These are phyloP conservation scores for Geotrichum carabidarum DNA, from an alignment of 1,139 yeast species.

Conservation along the genomic window DNA sequence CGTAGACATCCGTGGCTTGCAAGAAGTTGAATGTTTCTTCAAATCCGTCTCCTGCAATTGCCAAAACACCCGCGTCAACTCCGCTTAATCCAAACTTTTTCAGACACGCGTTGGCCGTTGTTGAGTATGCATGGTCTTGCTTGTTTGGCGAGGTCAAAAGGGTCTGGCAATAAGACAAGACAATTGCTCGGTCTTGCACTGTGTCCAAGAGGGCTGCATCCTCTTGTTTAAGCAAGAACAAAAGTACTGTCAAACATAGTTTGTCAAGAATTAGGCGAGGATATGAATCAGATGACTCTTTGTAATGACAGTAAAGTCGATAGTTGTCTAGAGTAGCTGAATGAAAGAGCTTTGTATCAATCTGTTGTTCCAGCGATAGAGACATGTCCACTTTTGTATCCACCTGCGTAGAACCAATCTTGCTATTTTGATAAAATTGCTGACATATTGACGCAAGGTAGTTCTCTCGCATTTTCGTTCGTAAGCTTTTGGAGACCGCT, in stretches of 20 bases:
- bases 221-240: neutral
- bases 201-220: neutral
- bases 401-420: neutral
- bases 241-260: conserved; percentile 9
- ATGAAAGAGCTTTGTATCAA: neutral
- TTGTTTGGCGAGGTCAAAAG: conserved; percentile 8
- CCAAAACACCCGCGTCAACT: neutral
- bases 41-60: conserved; percentile 15
- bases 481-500: conserved; percentile 5
- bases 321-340: conserved; percentile 5
- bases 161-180: conserved; percentile 12
- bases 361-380: neutral
- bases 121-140: neutral
- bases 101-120: conserved; percentile 1
- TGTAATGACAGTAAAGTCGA: conserved; percentile 11
- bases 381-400: neutral
- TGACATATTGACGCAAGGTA: conserved; percentile 1
- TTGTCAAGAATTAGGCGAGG: conserved; percentile 8
- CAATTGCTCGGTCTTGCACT: conserved; percentile 9
- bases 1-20: conserved; percentile 2
- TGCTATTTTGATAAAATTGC: conserved; percentile 1
- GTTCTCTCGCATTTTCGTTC: neutral
- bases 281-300: neutral
- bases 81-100: neutral
- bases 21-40: conserved; percentile 13